Percentiles rank a stretch among this genome's conserved stretches.
These are phyloP conservation scores for Cladosporium velox DNA, from an alignment of 2,329 filamentous ascomycete genomes.

Conservation along the genomic window DNA sequence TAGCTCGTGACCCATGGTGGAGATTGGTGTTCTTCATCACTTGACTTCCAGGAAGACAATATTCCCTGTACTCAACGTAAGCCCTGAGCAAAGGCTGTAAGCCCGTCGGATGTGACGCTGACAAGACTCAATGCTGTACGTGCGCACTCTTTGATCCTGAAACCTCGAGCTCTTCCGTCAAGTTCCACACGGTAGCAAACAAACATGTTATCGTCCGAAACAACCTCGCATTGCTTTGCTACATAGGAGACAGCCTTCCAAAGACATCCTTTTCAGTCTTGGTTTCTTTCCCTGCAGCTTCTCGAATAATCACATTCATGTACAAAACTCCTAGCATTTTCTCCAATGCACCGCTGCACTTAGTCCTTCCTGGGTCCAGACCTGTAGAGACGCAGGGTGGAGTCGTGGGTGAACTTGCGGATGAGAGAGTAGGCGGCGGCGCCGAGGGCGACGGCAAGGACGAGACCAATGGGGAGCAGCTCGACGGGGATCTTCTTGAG, in stretches of 20 bases:
- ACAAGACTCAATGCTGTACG: background rate
- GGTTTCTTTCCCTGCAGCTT: constrained; percentile 7
- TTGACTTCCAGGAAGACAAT: background rate
- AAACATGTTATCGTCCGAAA: constrained; percentile 3
- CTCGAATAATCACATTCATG: constrained; percentile 14
- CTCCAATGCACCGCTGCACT: background rate
- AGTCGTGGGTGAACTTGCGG: constrained; percentile 84
- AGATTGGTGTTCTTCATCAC: background rate
- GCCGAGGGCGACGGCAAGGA: constrained; percentile 73
- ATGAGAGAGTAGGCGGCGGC: constrained; percentile 79
- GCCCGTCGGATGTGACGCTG: background rate
- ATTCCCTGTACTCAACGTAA: background rate
- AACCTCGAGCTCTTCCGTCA: background rate
- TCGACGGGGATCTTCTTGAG: constrained; percentile 90
- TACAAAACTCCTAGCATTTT: constrained; percentile 17
- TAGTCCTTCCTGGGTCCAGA: constrained; percentile 16
- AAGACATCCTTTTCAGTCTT: constrained; percentile 7
- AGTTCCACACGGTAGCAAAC: background rate
- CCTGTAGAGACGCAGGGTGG: constrained; percentile 75
- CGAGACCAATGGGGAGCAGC: constrained; percentile 88
- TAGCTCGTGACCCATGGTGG: too few relatives aligned
- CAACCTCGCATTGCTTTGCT: constrained; percentile 20
- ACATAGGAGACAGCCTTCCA: constrained; percentile 11
- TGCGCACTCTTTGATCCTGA: background rate
- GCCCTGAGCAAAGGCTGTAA: background rate